These are phyloP conservation scores for Picochlorum sp. DNA, from an alignment of 139 green algal species.

Conservation along the genomic window DNA sequence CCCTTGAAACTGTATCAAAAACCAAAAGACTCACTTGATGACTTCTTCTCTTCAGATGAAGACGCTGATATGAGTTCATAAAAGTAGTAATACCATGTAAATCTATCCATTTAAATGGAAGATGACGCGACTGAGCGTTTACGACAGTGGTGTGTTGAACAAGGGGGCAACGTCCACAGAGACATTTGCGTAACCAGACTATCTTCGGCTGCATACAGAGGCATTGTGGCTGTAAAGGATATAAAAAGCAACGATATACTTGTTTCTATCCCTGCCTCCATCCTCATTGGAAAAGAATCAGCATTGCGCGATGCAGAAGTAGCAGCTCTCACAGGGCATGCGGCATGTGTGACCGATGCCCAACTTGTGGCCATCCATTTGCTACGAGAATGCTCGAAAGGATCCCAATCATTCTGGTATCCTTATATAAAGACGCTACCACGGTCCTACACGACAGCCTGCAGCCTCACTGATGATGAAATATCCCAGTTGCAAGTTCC, in stretches of 20 bases:
- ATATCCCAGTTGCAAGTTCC: constrained; percentile 37
- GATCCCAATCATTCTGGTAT: constrained; percentile 39
- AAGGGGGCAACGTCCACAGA: constrained; percentile 10
- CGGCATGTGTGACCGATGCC: background rate
- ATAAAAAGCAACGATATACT: constrained; percentile 31
- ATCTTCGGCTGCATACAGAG: constrained; percentile 43
- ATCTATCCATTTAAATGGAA: too few species aligned
- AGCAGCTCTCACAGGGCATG: background rate
- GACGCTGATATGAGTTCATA: background rate
- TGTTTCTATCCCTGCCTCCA: constrained; percentile 33
- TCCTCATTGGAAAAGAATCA: constrained; percentile 39
- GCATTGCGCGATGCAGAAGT: constrained; percentile 16
- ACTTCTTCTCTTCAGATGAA: background rate
- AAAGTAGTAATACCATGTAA: background rate
- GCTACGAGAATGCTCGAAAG: constrained; percentile 53
- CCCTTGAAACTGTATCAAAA: background rate
- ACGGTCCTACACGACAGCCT: constrained; percentile 40
- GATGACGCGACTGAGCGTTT: constrained; percentile 5
- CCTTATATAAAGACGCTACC: constrained; percentile 66
- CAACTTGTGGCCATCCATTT: constrained; percentile 62
- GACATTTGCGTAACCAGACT: constrained; percentile 16
- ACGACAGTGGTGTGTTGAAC: constrained; percentile 32
- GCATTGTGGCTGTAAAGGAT: constrained; percentile 40
- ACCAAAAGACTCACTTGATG: background rate
- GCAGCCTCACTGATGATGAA: constrained; percentile 25